Evolutionary conservation across 2,329 filamentous ascomycete species (phyloP), one percentile per base, ranked within the genome.

Genomic region (Neophaeococcomyces aloes): DNA sequence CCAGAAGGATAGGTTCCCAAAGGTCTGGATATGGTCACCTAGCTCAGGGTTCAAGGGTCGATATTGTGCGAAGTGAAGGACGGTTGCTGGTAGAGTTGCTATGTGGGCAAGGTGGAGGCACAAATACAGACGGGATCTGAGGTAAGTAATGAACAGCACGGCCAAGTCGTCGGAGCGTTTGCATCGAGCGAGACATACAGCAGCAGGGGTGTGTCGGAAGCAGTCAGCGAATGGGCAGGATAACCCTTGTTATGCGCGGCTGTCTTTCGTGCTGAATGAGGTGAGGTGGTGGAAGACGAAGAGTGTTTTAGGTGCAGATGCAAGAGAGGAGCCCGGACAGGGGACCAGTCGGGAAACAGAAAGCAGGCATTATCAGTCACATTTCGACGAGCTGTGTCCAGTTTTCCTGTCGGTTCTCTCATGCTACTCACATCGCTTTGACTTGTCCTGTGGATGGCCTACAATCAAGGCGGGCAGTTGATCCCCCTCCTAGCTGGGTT

Each of bases 161-260:
- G 81, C 79, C 56, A 91, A 78, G 42, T 78, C 70, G 84, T 93
- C 61, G 95, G 71, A 34, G 79, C 78, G 18, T 84, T n/a, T 82
- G 17, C 27, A 8, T 40, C 81, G 79, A 3, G 83, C 78, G 62
- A 95, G 72, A 42, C 39, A 35, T 13, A 23, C 31, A 42, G 23
- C 19, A 35, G 17, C 30, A 34, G 30, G 30, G 39, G 30, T 34
- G 30, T 35, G 30, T 42, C 39, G 39, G 39, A 42, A 42, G 15
- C 7, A 19, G 29, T 29, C 39, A 42, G 23, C 31, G 27, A 29
- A 29, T 35, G 17, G 38, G 38, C 19, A 23, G 38, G 38, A 41
- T 41, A 15, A 18, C 38, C 38, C 38, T 41, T 41, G 38, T 41
- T 33, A 23, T 35, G 13, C 23, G 31, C 30, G 30, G 8, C 39